These are phyloP conservation scores for Coemansia sp. DNA, from an alignment of 192 early-diverging fungal genomes.

Conservation along the genomic window DNA sequence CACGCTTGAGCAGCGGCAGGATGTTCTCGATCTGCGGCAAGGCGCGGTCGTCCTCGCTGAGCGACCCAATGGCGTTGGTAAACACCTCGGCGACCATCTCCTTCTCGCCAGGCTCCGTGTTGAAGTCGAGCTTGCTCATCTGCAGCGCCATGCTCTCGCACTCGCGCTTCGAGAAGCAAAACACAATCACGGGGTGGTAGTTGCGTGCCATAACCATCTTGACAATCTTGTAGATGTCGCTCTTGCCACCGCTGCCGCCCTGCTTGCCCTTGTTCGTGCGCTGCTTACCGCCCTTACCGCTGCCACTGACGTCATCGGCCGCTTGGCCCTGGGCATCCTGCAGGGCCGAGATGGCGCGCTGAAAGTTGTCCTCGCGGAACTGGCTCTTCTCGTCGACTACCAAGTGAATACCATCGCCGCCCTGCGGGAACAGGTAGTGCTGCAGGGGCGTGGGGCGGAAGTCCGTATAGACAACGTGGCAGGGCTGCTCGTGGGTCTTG, in stretches of 20 bases:
- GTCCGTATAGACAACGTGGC: constrained; percentile 97
- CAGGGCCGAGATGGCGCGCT: constrained; percentile 76
- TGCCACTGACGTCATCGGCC: constrained; percentile 52
- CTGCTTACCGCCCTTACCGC: constrained; percentile 51
- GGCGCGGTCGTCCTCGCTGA: constrained; percentile 85
- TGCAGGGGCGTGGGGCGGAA: constrained; percentile 96
- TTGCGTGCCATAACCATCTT: constrained; percentile 93
- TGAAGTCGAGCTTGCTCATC: constrained; percentile 92
- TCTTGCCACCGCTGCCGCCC: constrained; percentile 50
- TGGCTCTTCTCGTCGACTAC: constrained; percentile 94
- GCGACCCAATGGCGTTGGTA: constrained; percentile 77
- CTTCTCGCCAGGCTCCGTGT: constrained; percentile 71
- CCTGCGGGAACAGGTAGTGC: constrained; percentile 92
- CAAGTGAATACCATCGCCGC: constrained; percentile 90
- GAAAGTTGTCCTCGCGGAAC: constrained; percentile 96
- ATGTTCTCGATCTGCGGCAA: constrained; percentile 93
- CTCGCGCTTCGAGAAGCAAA: constrained; percentile 91
- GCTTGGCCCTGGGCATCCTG: constrained; percentile 63
- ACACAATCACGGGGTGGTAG: constrained; percentile 98
- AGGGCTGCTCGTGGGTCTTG: constrained; percentile 92
- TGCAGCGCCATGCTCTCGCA: constrained; percentile 89
- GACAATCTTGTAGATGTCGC: constrained; percentile 92
- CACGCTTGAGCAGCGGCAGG: constrained; percentile 84
- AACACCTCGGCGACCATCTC: constrained; percentile 82
- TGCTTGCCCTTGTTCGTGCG: constrained; percentile 60